Percentiles rank a stretch among this genome's conserved stretches.
Conservation (phyloP, 495 filamentous ascomycete genomes). For the Margaritispora aquatica region DNA sequence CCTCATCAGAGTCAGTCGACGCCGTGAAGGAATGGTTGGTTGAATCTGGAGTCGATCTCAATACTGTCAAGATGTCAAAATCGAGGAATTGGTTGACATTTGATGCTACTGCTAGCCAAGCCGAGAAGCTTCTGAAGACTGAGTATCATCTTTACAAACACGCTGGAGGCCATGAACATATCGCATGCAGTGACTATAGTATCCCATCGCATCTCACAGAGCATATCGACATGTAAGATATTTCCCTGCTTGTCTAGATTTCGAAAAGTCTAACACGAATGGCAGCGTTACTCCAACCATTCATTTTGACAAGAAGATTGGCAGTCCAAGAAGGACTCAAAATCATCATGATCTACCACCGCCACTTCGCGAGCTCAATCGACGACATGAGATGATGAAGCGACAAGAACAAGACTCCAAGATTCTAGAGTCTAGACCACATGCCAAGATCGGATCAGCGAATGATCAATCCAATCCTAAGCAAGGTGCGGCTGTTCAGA, state of each 20-base stretch:
- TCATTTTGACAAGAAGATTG: slow-evolving; percentile 18
- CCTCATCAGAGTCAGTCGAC: slow-evolving; percentile 32
- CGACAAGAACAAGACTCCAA: not conserved
- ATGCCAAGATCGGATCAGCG: slow-evolving; percentile 12
- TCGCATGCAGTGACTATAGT: slow-evolving; percentile 19
- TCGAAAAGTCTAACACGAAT: not conserved
- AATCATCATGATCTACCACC: slow-evolving; percentile 11
- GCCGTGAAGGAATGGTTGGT: slow-evolving; percentile 42
- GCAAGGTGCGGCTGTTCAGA: slow-evolving; percentile 24
- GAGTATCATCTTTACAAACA: slow-evolving; percentile 55
- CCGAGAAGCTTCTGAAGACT: slow-evolving; percentile 50
- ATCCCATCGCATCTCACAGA: slow-evolving; percentile 13
- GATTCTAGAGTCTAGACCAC: not conserved
- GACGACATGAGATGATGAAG: not conserved
- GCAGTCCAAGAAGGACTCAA: not conserved
- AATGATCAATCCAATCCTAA: slow-evolving; percentile 24
- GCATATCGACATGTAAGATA: slow-evolving; percentile 14
- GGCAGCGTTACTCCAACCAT: slow-evolving; percentile 16
- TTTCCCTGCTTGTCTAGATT: not conserved
- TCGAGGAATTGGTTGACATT: slow-evolving; percentile 44
- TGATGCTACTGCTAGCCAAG: slow-evolving; percentile 44
- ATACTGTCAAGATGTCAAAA: slow-evolving; percentile 41
- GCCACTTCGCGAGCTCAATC: slow-evolving; percentile 12
- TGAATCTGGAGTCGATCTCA: slow-evolving; percentile 38
- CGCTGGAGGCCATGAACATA: slow-evolving; percentile 33